Percentiles rank a stretch among this genome's conserved stretches.
Conservation (phyloP, 257 asterid species). For the Ocimum tenuiflorum region DNA sequence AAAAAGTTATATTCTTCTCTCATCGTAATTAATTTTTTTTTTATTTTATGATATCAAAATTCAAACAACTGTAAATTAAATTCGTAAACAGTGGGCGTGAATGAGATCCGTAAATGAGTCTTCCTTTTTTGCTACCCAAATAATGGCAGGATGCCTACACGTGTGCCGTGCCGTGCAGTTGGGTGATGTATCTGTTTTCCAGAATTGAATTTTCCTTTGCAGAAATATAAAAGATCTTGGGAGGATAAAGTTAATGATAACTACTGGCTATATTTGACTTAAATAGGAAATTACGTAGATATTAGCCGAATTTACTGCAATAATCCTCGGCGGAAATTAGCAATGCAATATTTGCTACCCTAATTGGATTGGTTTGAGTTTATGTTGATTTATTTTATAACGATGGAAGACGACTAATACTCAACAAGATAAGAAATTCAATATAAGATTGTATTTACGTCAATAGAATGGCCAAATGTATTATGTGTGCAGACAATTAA, state of each 20-base stretch:
- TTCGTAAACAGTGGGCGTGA: too few relatives aligned
- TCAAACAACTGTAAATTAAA: too few relatives aligned
- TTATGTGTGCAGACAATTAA: too few relatives aligned
- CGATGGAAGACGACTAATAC: not conserved
- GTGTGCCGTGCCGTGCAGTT: not conserved
- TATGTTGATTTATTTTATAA: not conserved
- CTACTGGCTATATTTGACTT: not conserved
- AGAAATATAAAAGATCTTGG: not conserved
- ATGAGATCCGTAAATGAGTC: too few relatives aligned
- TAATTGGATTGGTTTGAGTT: not conserved
- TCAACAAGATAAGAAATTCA: not conserved
- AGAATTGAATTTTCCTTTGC: not conserved
- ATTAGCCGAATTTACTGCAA: not conserved
- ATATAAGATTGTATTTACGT: too few relatives aligned
- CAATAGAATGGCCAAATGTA: too few relatives aligned
- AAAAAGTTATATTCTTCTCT: too few relatives aligned
- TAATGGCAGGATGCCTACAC: not conserved
- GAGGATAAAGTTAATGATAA: not conserved
- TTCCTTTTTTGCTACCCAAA: not conserved
- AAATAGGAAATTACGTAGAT: not conserved
- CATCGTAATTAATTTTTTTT: too few relatives aligned
- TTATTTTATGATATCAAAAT: too few relatives aligned
- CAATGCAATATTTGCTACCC: not conserved
- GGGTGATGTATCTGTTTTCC: not conserved
- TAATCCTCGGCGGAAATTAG: not conserved